Evolutionary conservation across 2,329 filamentous ascomycete species (phyloP), one percentile per base, ranked within the genome.

Genomic region (Xylaria digitata): DNA sequence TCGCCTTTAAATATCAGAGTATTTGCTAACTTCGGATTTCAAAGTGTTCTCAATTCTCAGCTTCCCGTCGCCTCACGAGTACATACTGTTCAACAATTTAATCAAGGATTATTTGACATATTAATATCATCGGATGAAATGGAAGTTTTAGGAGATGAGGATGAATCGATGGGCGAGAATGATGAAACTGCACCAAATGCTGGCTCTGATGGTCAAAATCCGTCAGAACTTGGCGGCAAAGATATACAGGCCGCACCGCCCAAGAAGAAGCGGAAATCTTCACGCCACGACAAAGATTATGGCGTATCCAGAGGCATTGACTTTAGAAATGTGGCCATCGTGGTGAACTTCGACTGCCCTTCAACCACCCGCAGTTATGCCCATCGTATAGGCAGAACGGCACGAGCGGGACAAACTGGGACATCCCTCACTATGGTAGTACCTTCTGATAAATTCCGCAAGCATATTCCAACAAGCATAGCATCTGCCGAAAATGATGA

Each of bases 341-440:
- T 99, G 26, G 89, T 99, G 77, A 99, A 99, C 82, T 99, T 99
- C 78, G 96, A 99, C 79, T 89, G 99, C 17, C 96, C 96, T 0
- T 88, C 89, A 17, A 91, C 90, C 8, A 91, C 93, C 43, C 96
- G 93, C 77, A 97, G 93, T 8, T 99, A 99, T 80, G 96, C 92
- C n/a, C 96, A 99, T 80, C 90, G 96, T 61, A 97, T 99, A 74
- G 96, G 96, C 37, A 90, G 96, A 37, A 99, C 96, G 6, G 96
- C 93, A 1, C 89, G 96, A 68, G 96, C 94, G 1, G 95, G 94
- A 11, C 93, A 96, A 77, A 90, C 92, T 1, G 96, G 96, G 66
- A 98, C 97, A 87, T 94, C 96, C 0, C 86, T 99, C n/a, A 97
- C 94, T 9, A 97, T 99, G 78, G 92, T 97, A 58, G 87, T 99